Conservation (phyloP, 352 stramenopile genomes). For the Paralagenidium karlingii region DNA sequence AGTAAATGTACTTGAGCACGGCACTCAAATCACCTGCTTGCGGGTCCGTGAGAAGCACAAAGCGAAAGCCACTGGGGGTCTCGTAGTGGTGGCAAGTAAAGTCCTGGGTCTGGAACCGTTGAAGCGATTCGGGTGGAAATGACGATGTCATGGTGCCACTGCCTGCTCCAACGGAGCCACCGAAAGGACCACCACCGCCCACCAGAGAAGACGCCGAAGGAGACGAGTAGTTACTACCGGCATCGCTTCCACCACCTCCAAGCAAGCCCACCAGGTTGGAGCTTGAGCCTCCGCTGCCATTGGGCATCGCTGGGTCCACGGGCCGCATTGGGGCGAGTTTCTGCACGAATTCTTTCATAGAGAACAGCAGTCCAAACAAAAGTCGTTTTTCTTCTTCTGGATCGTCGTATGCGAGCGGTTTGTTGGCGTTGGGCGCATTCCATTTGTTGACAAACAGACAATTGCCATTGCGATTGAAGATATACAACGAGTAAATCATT, state of each 20-base stretch:
- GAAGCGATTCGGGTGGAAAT: slow-evolving; percentile 61
- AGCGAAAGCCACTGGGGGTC: slow-evolving; percentile 77
- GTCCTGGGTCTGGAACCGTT: slow-evolving; percentile 76
- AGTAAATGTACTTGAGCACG: slow-evolving; percentile 81
- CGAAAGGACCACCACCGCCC: slow-evolving; percentile 3
- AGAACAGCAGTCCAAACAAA: slow-evolving; percentile 88
- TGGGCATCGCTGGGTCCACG: slow-evolving; percentile 7
- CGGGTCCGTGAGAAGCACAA: slow-evolving; percentile 88
- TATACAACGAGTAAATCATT: slow-evolving; percentile 91
- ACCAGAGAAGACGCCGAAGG: not conserved
- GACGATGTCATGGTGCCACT: slow-evolving; percentile 8
- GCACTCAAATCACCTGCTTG: slow-evolving; percentile 66
- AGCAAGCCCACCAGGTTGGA: too few species aligned
- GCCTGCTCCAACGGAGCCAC: slow-evolving; percentile 6
- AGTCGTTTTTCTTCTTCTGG: slow-evolving; percentile 85
- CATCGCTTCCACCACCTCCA: too few species aligned
- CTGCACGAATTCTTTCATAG: slow-evolving; percentile 81
- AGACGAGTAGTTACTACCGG: too few species aligned
- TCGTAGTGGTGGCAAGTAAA: slow-evolving; percentile 90
- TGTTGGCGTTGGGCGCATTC: slow-evolving; percentile 39
- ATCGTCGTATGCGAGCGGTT: slow-evolving; percentile 54
- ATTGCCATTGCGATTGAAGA: slow-evolving; percentile 82
- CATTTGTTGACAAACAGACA: slow-evolving; percentile 89
- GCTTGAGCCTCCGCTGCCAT: too few species aligned
- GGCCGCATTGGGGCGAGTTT: slow-evolving; percentile 42